Percentiles rank a stretch among this genome's conserved stretches.
Evolutionary conservation across 495 filamentous ascomycete genomes (phyloP).

Genomic region (Penicillium bialowiezense): DNA sequence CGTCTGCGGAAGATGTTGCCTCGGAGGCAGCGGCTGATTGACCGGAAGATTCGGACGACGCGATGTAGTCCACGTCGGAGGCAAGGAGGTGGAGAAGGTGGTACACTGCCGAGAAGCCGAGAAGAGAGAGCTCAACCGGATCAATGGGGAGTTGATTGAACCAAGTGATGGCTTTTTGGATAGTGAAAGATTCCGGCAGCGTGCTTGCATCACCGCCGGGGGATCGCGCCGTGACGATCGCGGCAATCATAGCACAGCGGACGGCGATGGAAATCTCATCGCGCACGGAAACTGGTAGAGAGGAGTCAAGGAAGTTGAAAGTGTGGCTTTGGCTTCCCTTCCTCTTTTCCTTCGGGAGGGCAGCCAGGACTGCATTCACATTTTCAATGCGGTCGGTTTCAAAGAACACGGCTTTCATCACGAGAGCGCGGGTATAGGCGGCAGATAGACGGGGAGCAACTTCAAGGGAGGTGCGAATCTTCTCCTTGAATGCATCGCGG

Average conservation of each 20-base stretch:
- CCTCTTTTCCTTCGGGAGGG: constrained; percentile 44
- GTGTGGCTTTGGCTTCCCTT: constrained; percentile 27
- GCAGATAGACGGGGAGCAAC: constrained; percentile 78
- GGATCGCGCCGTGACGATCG: constrained; percentile 52
- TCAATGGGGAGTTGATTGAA: constrained; percentile 46
- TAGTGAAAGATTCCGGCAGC: constrained; percentile 34
- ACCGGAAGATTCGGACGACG: constrained; percentile 35
- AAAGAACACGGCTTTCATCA: constrained; percentile 57
- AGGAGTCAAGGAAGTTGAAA: constrained; percentile 46
- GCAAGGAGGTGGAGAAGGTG: constrained; percentile 61
- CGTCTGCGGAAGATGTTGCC: constrained; percentile 25
- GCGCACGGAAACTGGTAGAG: constrained; percentile 48
- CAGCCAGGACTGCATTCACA: constrained; percentile 46
- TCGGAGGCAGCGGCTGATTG: constrained; percentile 23
- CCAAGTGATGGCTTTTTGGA: constrained; percentile 42
- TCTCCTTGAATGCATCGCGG: constrained; percentile 47
- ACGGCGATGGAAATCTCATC: constrained; percentile 70
- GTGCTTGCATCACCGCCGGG: constrained; percentile 33
- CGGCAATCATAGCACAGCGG: constrained; percentile 76
- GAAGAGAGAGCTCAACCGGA: constrained; percentile 56
- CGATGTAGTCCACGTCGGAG: constrained; percentile 50
- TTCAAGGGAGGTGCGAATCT: constrained; percentile 65
- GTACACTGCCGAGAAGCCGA: constrained; percentile 77
- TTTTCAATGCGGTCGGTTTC: constrained; percentile 43
- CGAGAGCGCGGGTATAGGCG: constrained; percentile 72